Percentiles rank a stretch among this genome's conserved stretches.
phyloP scores from a whole-genome alignment of 179 eudicot species.

The Silene noctiflora region DNA sequence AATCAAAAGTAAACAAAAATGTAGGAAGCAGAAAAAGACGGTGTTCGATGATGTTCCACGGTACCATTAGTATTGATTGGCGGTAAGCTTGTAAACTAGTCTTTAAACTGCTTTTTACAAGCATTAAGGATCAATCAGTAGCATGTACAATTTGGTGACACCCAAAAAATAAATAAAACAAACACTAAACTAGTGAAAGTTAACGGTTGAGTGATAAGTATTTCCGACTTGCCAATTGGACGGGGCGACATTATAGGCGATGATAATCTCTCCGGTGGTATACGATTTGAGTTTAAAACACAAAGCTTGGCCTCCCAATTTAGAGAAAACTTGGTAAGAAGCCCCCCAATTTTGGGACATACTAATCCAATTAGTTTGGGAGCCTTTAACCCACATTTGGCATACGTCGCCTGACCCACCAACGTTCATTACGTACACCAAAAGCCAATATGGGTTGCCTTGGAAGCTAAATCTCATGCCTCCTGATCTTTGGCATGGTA shows the following conservation, averaged over 20 bases:
- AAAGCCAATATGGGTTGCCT: conserved; percentile 78
- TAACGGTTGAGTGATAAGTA: conserved; percentile 46
- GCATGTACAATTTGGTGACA: neutral
- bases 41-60: too few species aligned
- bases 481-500: conserved; percentile 56
- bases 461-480: conserved; percentile 60
- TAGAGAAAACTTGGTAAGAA: conserved; percentile 74
- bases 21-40: too few species aligned
- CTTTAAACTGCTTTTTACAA: too few species aligned
- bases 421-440: conserved; percentile 81
- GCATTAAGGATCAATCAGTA: neutral
- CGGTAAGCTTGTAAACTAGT: neutral
- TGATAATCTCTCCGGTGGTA: conserved; percentile 47
- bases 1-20: too few species aligned
- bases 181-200: conserved; percentile 37
- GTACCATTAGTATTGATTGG: too few species aligned
- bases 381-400: conserved; percentile 76
- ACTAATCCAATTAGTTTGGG: conserved; percentile 59
- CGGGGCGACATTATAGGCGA: conserved; percentile 58
- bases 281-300: conserved; percentile 61
- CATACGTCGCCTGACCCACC: conserved; percentile 69
- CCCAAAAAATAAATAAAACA: neutral
- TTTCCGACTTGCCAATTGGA: conserved; percentile 51
- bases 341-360: conserved; percentile 96
- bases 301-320: conserved; percentile 60